A percentile compares a stretch with the other conserved stretches of the same genome.
Evolutionary conservation across 768 basidiomycete genomes (phyloP).

Genomic region (Naganishia vaughanmartiniae): DNA sequence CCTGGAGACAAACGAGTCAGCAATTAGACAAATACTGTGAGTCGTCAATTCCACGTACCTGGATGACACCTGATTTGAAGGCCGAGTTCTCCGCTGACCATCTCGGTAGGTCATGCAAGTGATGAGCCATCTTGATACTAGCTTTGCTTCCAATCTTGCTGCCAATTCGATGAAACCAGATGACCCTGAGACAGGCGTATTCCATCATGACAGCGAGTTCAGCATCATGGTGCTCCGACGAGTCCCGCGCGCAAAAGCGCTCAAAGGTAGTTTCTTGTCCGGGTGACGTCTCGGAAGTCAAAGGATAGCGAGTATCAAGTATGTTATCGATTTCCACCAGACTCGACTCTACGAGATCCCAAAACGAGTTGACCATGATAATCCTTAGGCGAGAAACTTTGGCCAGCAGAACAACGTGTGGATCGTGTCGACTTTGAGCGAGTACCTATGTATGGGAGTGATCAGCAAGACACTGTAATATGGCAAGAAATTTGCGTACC

Average conservation of each 20-base stretch:
- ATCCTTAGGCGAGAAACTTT: conserved; percentile 19
- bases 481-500: not conserved
- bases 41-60: not conserved
- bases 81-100: not conserved
- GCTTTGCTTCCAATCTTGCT: conserved; percentile 16
- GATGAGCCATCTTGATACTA: conserved; percentile 21
- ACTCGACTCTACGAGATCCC: conserved; percentile 15
- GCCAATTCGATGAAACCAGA: conserved; percentile 14
- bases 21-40: not conserved
- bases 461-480: not conserved
- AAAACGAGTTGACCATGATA: conserved; percentile 31
- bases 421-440: conserved; percentile 18
- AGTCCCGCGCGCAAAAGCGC: not conserved
- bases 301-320: conserved; percentile 4
- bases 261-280: not conserved
- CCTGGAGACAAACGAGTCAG: not conserved
- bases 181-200: conserved; percentile 13
- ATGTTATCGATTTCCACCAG: conserved; percentile 9
- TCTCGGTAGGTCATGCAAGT: conserved; percentile 12
- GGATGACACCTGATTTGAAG: not conserved
- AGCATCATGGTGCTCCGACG: conserved; percentile 4
- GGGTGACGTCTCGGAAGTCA: not conserved
- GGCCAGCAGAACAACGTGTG: conserved; percentile 21
- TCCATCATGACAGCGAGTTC: conserved; percentile 22
- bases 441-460: not conserved